Percentiles rank a stretch among this genome's conserved stretches.
phyloP scores from a whole-genome alignment of 176 grass and related monocot genomes.

The Zoysia japonica region DNA sequence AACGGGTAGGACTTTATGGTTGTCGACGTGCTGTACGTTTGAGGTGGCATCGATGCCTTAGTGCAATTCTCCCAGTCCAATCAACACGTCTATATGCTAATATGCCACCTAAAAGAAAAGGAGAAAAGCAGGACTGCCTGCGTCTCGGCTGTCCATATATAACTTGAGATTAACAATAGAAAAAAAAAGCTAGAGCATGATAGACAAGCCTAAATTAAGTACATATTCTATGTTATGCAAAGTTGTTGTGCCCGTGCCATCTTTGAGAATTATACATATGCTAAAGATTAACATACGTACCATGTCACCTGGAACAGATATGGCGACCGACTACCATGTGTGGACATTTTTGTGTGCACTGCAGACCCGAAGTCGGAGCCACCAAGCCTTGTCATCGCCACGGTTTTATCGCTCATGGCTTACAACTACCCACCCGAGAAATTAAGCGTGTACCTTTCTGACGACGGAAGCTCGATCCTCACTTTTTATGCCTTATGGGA shows the following conservation, averaged over 20 bases:
- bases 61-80: too few relatives aligned
- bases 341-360: conserved; percentile 82
- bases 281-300: neutral
- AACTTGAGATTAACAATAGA: too few relatives aligned
- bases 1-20: too few relatives aligned
- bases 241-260: neutral
- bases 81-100: too few relatives aligned
- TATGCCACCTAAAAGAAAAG: too few relatives aligned
- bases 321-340: conserved; percentile 45
- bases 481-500: conserved; percentile 79
- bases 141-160: too few relatives aligned
- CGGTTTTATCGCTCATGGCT: conserved; percentile 69
- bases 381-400: conserved; percentile 67
- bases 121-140: too few relatives aligned
- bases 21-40: too few relatives aligned
- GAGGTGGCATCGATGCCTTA: too few relatives aligned
- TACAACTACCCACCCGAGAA: conserved; percentile 67
- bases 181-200: neutral
- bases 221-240: neutral
- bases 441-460: conserved; percentile 70
- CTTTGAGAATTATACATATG: neutral
- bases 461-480: conserved; percentile 69
- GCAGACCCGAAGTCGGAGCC: conserved; percentile 59
- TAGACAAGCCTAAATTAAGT: neutral
- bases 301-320: conserved; percentile 42